Evolutionary conservation across 2,329 filamentous ascomycete genomes (phyloP).

Genomic region (Calonectria hawksworthii): DNA sequence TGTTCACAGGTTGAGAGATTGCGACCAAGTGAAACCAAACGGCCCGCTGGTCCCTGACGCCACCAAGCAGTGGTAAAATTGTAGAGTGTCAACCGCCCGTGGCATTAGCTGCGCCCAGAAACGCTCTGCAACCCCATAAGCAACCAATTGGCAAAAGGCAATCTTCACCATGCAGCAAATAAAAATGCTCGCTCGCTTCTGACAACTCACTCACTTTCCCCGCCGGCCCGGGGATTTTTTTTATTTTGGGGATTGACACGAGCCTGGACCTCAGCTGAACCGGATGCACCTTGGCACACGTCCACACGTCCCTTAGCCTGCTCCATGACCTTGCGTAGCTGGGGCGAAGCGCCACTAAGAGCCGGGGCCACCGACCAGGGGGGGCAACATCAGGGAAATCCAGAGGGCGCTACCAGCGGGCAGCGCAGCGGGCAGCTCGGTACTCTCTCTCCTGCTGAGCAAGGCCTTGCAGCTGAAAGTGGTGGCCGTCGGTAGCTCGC

Average conservation of each 20-base stretch:
- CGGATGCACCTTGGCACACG: conserved; percentile 30
- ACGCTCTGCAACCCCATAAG: not conserved
- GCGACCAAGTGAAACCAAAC: not conserved
- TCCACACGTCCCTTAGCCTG: conserved; percentile 25
- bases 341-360: conserved; percentile 27
- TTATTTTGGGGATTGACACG: conserved; percentile 6
- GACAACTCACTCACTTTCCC: not conserved
- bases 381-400: conserved; percentile 16
- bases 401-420: conserved; percentile 2
- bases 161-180: not conserved
- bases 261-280: not conserved
- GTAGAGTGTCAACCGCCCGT: not conserved
- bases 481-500: not conserved
- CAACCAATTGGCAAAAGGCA: not conserved
- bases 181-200: not conserved
- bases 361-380: conserved; percentile 30
- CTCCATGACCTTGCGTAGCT: conserved; percentile 23
- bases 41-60: not conserved
- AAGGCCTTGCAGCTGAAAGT: not conserved
- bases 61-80: not conserved
- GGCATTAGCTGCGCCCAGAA: not conserved
- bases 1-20: not conserved
- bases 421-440: not conserved
- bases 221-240: not conserved
- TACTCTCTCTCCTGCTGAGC: not conserved